Evolutionary conservation across 2,329 filamentous ascomycete species (phyloP).

Genomic region (Rugonectria rugulosa): DNA sequence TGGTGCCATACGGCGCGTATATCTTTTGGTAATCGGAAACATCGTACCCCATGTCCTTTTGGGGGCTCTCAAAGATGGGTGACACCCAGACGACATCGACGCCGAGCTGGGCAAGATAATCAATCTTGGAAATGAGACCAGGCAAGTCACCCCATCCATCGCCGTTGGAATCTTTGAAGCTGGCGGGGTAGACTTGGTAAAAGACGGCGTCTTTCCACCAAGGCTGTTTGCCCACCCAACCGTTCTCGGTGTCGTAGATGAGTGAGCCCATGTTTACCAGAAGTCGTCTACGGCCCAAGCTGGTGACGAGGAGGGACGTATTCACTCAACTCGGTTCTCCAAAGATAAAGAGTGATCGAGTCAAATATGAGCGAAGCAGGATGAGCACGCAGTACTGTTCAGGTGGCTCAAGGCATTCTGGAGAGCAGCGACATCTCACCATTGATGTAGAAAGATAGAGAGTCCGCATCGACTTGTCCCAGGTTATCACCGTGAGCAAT

Average conservation of each 20-base stretch:
- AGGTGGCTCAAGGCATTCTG: too few relatives aligned
- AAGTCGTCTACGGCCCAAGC: background rate
- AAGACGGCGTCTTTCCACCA: conserved; percentile 58
- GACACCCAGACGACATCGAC: conserved; percentile 68
- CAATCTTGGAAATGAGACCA: conserved; percentile 69
- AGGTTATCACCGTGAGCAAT: too few relatives aligned
- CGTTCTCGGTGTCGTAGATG: conserved; percentile 41
- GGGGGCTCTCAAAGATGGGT: conserved; percentile 62
- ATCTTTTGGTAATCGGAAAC: conserved; percentile 74
- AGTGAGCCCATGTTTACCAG: conserved; percentile 44
- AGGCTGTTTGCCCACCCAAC: conserved; percentile 44
- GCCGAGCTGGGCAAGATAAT: conserved; percentile 69
- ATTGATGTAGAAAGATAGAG: too few relatives aligned
- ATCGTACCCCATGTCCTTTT: conserved; percentile 76
- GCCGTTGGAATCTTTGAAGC: conserved; percentile 64
- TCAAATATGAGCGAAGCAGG: too few relatives aligned
- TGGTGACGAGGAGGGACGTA: too few relatives aligned
- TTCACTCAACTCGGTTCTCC: too few relatives aligned
- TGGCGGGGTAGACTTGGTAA: conserved; percentile 65
- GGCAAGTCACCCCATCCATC: conserved; percentile 72
- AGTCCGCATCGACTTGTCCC: too few relatives aligned
- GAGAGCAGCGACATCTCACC: too few relatives aligned
- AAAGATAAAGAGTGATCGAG: too few relatives aligned
- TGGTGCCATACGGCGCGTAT: conserved; percentile 70
- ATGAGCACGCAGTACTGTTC: too few relatives aligned